Evolutionary conservation across 2,329 filamentous ascomycete species (phyloP).

Genomic region (Polychaeton citri): DNA sequence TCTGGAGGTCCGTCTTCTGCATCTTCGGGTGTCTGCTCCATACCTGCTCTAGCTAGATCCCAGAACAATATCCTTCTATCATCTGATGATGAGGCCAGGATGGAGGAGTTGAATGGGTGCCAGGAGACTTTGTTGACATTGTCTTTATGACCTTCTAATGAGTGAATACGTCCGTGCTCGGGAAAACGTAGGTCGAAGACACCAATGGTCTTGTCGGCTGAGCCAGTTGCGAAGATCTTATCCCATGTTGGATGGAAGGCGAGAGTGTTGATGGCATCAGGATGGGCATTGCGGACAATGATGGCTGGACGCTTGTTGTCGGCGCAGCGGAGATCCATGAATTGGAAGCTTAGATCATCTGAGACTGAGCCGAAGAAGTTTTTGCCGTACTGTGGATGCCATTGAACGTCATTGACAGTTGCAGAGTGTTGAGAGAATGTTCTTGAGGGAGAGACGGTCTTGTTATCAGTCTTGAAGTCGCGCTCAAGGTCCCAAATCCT

Average conservation of each 20-base stretch:
- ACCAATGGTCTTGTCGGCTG: conserved; percentile 86
- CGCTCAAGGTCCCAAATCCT: conserved; percentile 77
- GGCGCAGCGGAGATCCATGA: conserved; percentile 68
- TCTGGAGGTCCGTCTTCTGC: conserved; percentile 90
- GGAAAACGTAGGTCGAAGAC: conserved; percentile 74
- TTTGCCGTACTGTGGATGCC: conserved; percentile 67
- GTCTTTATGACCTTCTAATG: conserved; percentile 75
- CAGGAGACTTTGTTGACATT: conserved; percentile 85
- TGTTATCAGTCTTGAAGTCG: conserved; percentile 56
- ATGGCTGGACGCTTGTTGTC: conserved; percentile 37
- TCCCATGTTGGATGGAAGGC: conserved; percentile 91
- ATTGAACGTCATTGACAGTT: conserved; percentile 93
- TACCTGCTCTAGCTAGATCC: conserved; percentile 83
- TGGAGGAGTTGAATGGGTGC: conserved; percentile 82
- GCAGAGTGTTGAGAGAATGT: conserved; percentile 80
- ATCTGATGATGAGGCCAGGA: conserved; percentile 83
- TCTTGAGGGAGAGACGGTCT: conserved; percentile 54
- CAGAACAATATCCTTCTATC: conserved; percentile 92
- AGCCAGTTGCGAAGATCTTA: conserved; percentile 79
- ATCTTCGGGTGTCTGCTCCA: conserved; percentile 91
- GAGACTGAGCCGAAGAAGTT: conserved; percentile 86
- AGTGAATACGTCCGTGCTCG: conserved; percentile 71
- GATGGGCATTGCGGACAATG: conserved; percentile 65
- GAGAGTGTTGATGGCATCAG: conserved; percentile 88
- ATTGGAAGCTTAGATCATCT: conserved; percentile 84